Base-by-base conservation (phyloP, 2,329 filamentous ascomycete species). In the Scedosporium minutisporum region DNA sequence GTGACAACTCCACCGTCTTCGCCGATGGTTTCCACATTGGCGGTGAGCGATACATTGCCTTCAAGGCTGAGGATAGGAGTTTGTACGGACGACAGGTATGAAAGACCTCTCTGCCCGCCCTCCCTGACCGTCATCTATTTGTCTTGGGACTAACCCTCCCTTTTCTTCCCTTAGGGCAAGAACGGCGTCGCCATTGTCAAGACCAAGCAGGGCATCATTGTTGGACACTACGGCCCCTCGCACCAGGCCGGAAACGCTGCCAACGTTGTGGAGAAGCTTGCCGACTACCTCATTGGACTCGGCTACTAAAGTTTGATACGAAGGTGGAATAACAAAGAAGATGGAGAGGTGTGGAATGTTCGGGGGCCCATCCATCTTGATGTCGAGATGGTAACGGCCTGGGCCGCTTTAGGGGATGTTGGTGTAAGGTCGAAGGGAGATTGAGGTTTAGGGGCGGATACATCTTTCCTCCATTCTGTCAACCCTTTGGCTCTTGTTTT, bases 71-170 rank as follows among this genome's bases (percentile, higher is more conserved):
- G 65, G 91, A 89, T 38, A 82, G 88, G 73, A 88, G 86, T 78
- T 77, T 96, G 70, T 96, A 96, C 76, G 90, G 86, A 67, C 91
- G 93, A 84, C 87, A 91, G 85, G 92, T 96, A 80, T 65, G 80
- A 42, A 12, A 64, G 42, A 46, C 38, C 58, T 25, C 57, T 53
- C 3, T 46, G 58, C 9, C 12, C n/a, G 46, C 55, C 58, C 27
- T 55, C 21, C 58, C 53, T 55, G 14, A n/a, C 14, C 18, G 18
- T 53, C 21, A 38, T 62, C 14, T 63, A 44, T 53, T 29, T 12
- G 7, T 33, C 53, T 5, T 10, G 42, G n/a, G 29, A 42, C 18
- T 44, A 44, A 61, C 48, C 9, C 14, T 3, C 1, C 14, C 3
- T 23, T 25, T 57, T 25, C 29, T 61, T 10, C 16, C 51, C 4